Evolutionary conservation across 2,329 filamentous ascomycete genomes (phyloP), one percentile per base, ranked within the genome.

Genomic region (Talaromyces amestolkiae): DNA sequence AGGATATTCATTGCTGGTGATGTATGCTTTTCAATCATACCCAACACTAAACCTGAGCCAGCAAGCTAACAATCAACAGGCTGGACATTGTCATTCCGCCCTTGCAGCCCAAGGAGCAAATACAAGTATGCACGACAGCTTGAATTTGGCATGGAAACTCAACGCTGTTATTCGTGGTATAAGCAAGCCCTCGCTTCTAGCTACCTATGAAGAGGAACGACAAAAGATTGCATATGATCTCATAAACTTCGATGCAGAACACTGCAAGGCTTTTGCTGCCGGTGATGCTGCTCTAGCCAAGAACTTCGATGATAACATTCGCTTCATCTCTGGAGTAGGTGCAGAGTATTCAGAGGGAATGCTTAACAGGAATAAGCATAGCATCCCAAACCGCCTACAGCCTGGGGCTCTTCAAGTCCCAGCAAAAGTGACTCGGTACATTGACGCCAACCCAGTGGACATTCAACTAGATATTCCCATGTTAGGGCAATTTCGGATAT

Each of bases 371-470:
- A 27, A 27, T 27, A 41, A 27, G 35, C 56, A 43, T 83, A 81
- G 72, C 76, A 83, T 67, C 83, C 84, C 77, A 35, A 19, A 4
- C 17, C 39, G 31, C 24, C 11, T 41, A 27, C 51, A 15, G 10
- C 11, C 54, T 86, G 70, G 73, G 6, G 72, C 86, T 24, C 80
- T 91, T 17, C 61, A 37, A 31, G 84, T 87, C 3, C 90, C 90
- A 2, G 88, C 88, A 47, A 90, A 87, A 76, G 89, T 89, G 19
- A 90, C 89, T 0, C 85, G 91, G 33, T 92, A 89, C 73, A 85
- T 92, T 61, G 91, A 93, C 76, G 88, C 90, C 3, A 93, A 93
- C 71, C 90, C 90, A 0, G 86, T 93, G 49, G 88, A 93, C 70
- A 80, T 93, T 33, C 89, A 93, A 73, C 85, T 92, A 6, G 91